Evolutionary conservation across 2,329 filamentous ascomycete genomes (phyloP).

Genomic region (Aspergillus sp.): DNA sequence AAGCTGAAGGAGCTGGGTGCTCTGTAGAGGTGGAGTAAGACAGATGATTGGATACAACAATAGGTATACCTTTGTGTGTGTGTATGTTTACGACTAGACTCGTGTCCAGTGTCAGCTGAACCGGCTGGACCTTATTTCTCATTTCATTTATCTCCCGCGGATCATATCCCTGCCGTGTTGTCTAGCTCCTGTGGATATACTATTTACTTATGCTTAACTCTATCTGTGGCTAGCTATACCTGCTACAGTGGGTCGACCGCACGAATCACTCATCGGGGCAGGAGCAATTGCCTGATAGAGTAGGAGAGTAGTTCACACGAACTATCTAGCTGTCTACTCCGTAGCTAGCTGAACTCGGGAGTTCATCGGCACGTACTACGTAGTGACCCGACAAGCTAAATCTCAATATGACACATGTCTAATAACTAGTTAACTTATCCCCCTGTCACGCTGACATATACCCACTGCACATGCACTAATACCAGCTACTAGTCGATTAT

Average conservation of each 20-base stretch:
- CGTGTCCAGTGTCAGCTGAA: not conserved
- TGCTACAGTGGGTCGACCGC: too few relatives aligned
- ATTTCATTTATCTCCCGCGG: not conserved
- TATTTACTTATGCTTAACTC: not conserved
- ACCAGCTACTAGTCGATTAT: too few relatives aligned
- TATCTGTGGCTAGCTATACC: not conserved
- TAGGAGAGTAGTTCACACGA: not conserved
- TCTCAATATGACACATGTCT: not conserved
- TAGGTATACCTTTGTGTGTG: not conserved
- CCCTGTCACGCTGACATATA: not conserved
- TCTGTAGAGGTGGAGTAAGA: slow-evolving; percentile 54
- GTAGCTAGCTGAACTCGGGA: not conserved
- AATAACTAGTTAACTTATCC: too few relatives aligned
- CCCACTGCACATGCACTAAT: not conserved
- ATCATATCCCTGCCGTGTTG: not conserved
- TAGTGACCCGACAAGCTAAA: not conserved
- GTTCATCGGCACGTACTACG: too few relatives aligned
- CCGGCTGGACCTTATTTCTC: not conserved
- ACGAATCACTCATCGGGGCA: not conserved
- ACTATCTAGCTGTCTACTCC: not conserved
- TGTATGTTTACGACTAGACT: slow-evolving; percentile 21
- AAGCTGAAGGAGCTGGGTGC: slow-evolving; percentile 97
- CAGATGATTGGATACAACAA: not conserved
- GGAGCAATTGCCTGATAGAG: not conserved
- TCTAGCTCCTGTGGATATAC: not conserved